A percentile compares a stretch with the other conserved stretches of the same genome.
These are phyloP conservation scores for Neofusicoccum kwambonambiense DNA, from an alignment of 2,329 filamentous ascomycete species.

Conservation along the genomic window DNA sequence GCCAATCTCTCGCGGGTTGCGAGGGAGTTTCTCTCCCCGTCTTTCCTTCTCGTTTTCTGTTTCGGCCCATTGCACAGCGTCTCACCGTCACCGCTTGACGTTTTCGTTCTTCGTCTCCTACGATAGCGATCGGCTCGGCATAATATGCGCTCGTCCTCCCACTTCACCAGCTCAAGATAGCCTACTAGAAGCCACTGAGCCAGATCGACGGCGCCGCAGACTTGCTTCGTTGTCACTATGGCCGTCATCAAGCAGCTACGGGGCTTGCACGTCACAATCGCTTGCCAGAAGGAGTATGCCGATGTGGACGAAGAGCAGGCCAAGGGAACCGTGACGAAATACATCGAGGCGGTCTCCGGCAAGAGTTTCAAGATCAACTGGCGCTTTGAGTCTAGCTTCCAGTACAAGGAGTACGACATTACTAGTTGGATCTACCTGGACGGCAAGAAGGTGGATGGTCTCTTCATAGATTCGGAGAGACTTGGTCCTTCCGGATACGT, in stretches of 20 bases:
- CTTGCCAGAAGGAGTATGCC: constrained; percentile 26
- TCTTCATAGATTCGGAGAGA: not conserved
- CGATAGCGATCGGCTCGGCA: too few species aligned
- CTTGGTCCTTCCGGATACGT: not conserved
- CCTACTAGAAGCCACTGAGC: not conserved
- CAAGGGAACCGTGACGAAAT: constrained; percentile 25
- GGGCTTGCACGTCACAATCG: not conserved
- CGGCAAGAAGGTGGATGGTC: constrained; percentile 7
- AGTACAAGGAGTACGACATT: constrained; percentile 20
- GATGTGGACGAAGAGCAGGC: constrained; percentile 19
- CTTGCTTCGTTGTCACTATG: not conserved
- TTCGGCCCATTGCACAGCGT: too few species aligned
- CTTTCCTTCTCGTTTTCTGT: not conserved
- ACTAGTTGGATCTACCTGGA: constrained; percentile 22
- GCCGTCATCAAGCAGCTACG: not conserved
- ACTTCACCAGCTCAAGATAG: constrained; percentile 19
- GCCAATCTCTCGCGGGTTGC: not conserved
- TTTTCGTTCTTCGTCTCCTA: too few species aligned
- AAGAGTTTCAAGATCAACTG: constrained; percentile 26
- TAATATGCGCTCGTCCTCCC: constrained; percentile 22
- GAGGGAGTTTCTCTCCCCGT: not conserved
- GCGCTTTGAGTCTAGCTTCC: constrained; percentile 12
- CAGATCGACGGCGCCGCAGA: not conserved
- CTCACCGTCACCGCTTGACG: too few species aligned
- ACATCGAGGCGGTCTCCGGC: constrained; percentile 31